Conservation (phyloP, 768 basidiomycete species). For the Boletus pseudopeckii region DNA sequence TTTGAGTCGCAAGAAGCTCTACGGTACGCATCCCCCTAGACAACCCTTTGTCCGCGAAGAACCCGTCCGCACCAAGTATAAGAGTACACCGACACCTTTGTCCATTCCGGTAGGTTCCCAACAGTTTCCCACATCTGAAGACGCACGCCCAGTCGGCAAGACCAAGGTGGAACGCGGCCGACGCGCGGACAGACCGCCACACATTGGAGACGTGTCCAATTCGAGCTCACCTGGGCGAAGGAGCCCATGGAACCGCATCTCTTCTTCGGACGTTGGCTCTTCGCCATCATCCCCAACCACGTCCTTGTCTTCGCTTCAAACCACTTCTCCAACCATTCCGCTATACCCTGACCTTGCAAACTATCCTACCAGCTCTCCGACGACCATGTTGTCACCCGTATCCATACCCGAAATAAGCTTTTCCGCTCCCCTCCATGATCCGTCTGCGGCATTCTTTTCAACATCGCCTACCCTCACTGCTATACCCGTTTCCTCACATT, state of each 20-base stretch:
- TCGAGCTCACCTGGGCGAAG: constrained; percentile 37
- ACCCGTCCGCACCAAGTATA: constrained; percentile 36
- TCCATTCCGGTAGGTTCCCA: constrained; percentile 28
- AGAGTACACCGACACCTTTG: constrained; percentile 31
- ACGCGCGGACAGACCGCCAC: constrained; percentile 17
- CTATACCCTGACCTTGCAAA: constrained; percentile 21
- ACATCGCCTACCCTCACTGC: constrained; percentile 3
- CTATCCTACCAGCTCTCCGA: constrained; percentile 13
- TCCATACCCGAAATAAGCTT: constrained; percentile 16
- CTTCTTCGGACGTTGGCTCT: constrained; percentile 21
- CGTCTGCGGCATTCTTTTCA: constrained; percentile 15
- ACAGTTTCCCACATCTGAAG: constrained; percentile 17
- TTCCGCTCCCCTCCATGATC: constrained; percentile 11
- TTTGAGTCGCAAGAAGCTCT: constrained; percentile 66
- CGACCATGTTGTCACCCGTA: constrained; percentile 2
- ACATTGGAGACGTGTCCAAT: constrained; percentile 14
- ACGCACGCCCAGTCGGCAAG: constrained; percentile 17
- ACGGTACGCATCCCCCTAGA: constrained; percentile 48
- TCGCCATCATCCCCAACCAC: constrained; percentile 25
- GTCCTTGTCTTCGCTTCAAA: constrained; percentile 18
- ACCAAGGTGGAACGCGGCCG: constrained; percentile 25
- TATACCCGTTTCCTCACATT: constrained; percentile 16
- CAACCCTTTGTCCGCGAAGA: constrained; percentile 56
- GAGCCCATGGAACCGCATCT: constrained; percentile 12
- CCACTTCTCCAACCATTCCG: constrained; percentile 22